Conservation (phyloP, 164 flowering plant genomes). For the Aristolochia californica region DNA sequence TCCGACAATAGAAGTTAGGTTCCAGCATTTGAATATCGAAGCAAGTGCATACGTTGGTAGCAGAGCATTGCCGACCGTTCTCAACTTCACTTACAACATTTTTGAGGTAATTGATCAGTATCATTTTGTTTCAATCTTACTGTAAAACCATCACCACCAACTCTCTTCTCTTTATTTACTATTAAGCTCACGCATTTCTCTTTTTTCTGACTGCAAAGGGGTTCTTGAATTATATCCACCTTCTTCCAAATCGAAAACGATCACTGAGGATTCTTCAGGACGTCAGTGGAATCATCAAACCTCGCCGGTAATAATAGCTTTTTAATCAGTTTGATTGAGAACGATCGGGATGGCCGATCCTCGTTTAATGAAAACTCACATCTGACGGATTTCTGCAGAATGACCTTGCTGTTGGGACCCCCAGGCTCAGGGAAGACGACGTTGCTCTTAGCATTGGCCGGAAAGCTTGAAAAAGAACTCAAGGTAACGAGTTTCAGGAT, state of each 20-base stretch:
- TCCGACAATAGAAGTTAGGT: constrained; percentile 81
- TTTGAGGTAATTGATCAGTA: constrained; percentile 2
- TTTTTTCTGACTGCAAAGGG: background rate
- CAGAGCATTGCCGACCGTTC: constrained; percentile 73
- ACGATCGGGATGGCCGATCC: too few species aligned
- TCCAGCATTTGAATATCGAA: constrained; percentile 56
- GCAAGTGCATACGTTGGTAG: constrained; percentile 60
- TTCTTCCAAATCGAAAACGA: constrained; percentile 7
- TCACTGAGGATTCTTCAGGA: constrained; percentile 1
- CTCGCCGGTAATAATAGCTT: constrained; percentile 10
- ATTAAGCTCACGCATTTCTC: background rate
- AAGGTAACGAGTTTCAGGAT: constrained; percentile 20
- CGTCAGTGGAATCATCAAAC: constrained; percentile 12
- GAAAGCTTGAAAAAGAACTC: constrained; percentile 31
- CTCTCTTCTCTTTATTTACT: too few species aligned
- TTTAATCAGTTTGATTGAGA: too few species aligned
- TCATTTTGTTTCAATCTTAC: too few species aligned
- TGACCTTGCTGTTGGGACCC: constrained; percentile 33
- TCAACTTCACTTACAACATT: constrained; percentile 20
- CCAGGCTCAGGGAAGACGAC: constrained; percentile 28
- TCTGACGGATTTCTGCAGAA: constrained; percentile 8
- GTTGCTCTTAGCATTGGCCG: constrained; percentile 26
- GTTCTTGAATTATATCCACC: constrained; percentile 4
- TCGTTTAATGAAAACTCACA: too few species aligned
- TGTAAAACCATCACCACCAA: too few species aligned